Percentiles rank a stretch among this genome's conserved stretches.
Evolutionary conservation across 371 early-diverging fungal species (phyloP).

Genomic region (Dichotomocladium elegans): DNA sequence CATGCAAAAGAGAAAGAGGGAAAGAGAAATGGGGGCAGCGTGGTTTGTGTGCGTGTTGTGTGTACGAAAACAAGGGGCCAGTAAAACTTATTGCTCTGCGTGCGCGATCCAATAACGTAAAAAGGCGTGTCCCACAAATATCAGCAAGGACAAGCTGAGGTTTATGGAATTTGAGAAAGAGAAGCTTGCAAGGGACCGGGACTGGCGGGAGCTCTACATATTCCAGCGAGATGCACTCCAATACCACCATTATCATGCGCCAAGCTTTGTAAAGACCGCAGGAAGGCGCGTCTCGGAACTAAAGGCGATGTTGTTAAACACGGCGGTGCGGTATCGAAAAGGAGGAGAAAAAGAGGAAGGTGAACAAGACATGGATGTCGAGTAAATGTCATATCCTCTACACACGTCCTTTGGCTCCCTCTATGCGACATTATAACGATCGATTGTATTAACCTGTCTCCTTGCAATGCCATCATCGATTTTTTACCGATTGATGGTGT

Average conservation of each 20-base stretch:
- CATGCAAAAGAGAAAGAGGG: not conserved
- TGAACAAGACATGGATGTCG: constrained; percentile 32
- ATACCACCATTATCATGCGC: constrained; percentile 32
- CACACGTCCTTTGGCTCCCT: too few species aligned
- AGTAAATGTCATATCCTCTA: constrained; percentile 10
- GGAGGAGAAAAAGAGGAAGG: constrained; percentile 10
- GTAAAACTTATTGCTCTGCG: not conserved
- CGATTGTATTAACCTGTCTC: too few species aligned
- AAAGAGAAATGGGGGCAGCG: not conserved
- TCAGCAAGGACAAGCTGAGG: constrained; percentile 33
- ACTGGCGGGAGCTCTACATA: constrained; percentile 23
- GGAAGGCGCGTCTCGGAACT: constrained; percentile 8
- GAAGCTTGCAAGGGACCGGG: constrained; percentile 19
- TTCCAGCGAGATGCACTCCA: constrained; percentile 34
- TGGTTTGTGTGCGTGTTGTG: not conserved
- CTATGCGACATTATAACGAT: too few species aligned
- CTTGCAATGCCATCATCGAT: too few species aligned
- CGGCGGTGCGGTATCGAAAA: constrained; percentile 8
- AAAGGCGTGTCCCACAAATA: constrained; percentile 5
- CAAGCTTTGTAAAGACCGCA: constrained; percentile 23
- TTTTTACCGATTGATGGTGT: too few species aligned
- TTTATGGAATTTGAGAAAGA: constrained; percentile 21
- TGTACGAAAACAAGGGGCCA: not conserved
- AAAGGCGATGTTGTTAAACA: constrained; percentile 19
- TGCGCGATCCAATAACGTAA: too few species aligned